Percentiles rank a stretch among this genome's conserved stretches.
Conservation (phyloP, 2,329 filamentous ascomycete species). For the Penicillium hesseltinei region DNA sequence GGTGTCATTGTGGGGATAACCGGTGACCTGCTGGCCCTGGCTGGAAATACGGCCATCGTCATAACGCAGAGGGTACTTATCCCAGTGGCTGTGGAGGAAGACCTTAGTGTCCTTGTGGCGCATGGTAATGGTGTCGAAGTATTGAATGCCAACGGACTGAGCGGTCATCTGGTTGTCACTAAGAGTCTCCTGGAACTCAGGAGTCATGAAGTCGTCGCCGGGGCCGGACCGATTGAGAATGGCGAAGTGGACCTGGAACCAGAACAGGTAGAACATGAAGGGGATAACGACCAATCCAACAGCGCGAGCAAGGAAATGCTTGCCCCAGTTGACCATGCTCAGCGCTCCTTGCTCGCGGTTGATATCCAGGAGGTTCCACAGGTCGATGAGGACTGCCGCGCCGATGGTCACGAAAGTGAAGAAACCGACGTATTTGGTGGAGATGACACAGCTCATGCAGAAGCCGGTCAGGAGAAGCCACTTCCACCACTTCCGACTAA, state of each 20-base stretch:
- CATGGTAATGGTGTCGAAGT: slow-evolving; percentile 83
- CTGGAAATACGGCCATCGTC: slow-evolving; percentile 96
- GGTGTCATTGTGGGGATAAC: slow-evolving; percentile 96
- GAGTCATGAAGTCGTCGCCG: slow-evolving; percentile 98
- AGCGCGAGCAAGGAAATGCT: slow-evolving; percentile 87
- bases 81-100: slow-evolving; percentile 89
- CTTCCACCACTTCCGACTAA: slow-evolving; percentile 98
- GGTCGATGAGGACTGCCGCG: slow-evolving; percentile 86
- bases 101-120: slow-evolving; percentile 97
- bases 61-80: slow-evolving; percentile 88
- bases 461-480: slow-evolving; percentile 96
- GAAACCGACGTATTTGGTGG: slow-evolving; percentile 93
- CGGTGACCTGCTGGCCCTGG: slow-evolving; percentile 96
- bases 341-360: slow-evolving; percentile 81
- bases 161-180: slow-evolving; percentile 91
- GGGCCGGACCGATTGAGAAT: slow-evolving; percentile 85
- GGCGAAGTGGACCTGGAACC: slow-evolving; percentile 99
- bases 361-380: slow-evolving; percentile 91
- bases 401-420: slow-evolving; percentile 98
- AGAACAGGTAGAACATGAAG: slow-evolving; percentile 98
- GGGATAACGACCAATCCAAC: slow-evolving; percentile 84
- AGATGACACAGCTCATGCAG: slow-evolving; percentile 93
- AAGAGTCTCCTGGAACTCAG: slow-evolving; percentile 95
- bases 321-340: slow-evolving; percentile 72
- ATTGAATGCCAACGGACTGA: slow-evolving; percentile 81